Conservation (phyloP, 352 stramenopile species). For the Phytopythium montanum region DNA sequence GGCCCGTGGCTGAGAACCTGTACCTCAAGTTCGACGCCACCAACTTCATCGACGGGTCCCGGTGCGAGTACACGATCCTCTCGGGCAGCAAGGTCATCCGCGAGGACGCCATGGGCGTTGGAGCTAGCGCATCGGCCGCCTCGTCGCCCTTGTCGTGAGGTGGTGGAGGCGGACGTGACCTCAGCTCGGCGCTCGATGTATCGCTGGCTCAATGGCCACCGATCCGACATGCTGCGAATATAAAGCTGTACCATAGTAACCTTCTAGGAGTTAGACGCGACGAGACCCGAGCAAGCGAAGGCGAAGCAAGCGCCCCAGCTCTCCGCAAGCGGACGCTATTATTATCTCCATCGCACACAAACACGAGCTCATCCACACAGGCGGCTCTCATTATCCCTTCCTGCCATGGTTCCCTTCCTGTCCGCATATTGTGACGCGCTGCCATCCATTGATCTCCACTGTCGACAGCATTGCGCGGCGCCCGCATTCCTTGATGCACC, state of each 20-base stretch:
- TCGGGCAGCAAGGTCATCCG: conserved; percentile 56
- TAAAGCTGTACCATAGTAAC: conserved; percentile 13
- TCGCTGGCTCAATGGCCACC: background rate
- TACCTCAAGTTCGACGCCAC: conserved; percentile 79
- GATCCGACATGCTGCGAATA: conserved; percentile 9
- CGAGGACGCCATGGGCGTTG: conserved; percentile 12
- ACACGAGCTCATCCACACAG: too few relatives aligned
- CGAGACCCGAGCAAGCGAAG: background rate
- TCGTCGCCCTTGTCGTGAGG: background rate
- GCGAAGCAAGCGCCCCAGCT: too few relatives aligned
- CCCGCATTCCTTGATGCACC: too few relatives aligned
- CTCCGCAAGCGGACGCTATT: background rate
- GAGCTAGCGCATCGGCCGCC: conserved; percentile 7
- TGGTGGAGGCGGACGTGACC: background rate
- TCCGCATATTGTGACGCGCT: too few relatives aligned
- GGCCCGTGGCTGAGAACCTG: conserved; percentile 54
- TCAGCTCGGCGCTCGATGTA: background rate
- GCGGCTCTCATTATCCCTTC: too few relatives aligned
- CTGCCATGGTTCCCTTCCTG: too few relatives aligned
- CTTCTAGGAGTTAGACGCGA: conserved; percentile 1
- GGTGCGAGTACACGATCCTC: conserved; percentile 69
- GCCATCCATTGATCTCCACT: too few relatives aligned
- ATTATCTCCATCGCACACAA: background rate
- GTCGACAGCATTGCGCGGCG: too few relatives aligned
- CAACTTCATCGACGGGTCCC: conserved; percentile 70